Percentiles rank a stretch among this genome's conserved stretches.
These are phyloP conservation scores for Endotrypanum monterogeii DNA, from an alignment of 208 protist genomes.

Conservation along the genomic window DNA sequence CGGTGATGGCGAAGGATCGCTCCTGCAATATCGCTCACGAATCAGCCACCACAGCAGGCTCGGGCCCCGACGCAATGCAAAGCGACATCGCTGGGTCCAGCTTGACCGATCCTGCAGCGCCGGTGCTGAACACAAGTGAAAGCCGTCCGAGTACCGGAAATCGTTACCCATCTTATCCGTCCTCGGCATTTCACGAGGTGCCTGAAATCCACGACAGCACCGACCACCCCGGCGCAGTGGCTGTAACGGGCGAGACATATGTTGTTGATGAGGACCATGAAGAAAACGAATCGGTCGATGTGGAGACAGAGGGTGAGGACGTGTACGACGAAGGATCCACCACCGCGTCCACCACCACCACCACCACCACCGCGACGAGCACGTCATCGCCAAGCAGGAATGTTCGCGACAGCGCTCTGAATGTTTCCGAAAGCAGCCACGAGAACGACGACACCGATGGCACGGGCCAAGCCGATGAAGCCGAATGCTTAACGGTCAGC, in stretches of 20 bases:
- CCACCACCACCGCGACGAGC: neutral
- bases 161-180: conserved; percentile 23
- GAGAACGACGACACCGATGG: conserved; percentile 8
- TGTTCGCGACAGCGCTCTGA: conserved; percentile 16
- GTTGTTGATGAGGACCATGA: conserved; percentile 14
- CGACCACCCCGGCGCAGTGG: conserved; percentile 6
- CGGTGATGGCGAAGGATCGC: neutral
- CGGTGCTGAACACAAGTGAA: neutral
- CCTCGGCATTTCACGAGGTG: conserved; percentile 30
- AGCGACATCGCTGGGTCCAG: neutral
- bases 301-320: conserved; percentile 15
- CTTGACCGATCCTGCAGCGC: neutral
- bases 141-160: conserved; percentile 2
- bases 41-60: neutral
- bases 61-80: neutral
- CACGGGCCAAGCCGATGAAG: neutral
- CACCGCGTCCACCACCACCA: neutral
- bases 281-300: conserved; percentile 5
- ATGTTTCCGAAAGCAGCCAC: conserved; percentile 11
- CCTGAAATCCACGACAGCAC: conserved; percentile 17
- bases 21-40: conserved; percentile 4
- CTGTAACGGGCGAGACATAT: conserved; percentile 9
- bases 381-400: neutral
- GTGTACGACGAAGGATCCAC: conserved; percentile 7
- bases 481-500: neutral